These are phyloP conservation scores for Echium plantagineum DNA, from an alignment of 257 asterid genomes.

Conservation along the genomic window DNA sequence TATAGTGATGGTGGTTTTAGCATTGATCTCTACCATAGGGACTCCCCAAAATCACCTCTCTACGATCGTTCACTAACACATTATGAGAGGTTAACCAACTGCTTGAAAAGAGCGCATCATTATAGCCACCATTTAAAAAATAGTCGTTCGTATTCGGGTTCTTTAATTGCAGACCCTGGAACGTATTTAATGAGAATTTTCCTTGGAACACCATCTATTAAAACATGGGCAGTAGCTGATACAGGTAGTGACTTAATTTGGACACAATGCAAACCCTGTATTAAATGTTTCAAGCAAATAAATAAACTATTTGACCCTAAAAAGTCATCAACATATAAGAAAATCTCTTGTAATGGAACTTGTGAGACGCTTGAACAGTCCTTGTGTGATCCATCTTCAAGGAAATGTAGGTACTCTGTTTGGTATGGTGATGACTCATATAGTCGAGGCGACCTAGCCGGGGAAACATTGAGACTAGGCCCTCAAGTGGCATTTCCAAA, in stretches of 20 bases:
- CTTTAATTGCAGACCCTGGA: background rate
- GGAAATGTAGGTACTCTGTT: constrained; percentile 1
- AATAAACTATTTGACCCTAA: constrained; percentile 10
- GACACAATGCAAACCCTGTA: constrained; percentile 21
- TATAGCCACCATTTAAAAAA: background rate
- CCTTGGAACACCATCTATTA: constrained; percentile 18
- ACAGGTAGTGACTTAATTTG: constrained; percentile 19
- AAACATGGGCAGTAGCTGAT: constrained; percentile 10
- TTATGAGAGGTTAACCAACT: constrained; percentile 10
- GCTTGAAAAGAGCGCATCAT: constrained; percentile 10
- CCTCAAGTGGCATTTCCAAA: constrained; percentile 10
- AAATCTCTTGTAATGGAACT: background rate
- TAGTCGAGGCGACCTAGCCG: constrained; percentile 14
- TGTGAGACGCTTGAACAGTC: background rate
- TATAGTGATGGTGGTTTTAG: constrained; percentile 11
- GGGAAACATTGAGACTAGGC: constrained; percentile 22
- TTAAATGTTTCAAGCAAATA: constrained; percentile 6
- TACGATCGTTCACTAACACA: constrained; percentile 11
- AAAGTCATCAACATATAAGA: constrained; percentile 10
- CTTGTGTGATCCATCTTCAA: background rate
- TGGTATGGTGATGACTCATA: constrained; percentile 16
- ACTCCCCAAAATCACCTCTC: constrained; percentile 24
- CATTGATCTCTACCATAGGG: constrained; percentile 23
- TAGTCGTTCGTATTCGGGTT: background rate
- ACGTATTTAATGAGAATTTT: constrained; percentile 19